Evolutionary conservation across 2,329 filamentous ascomycete genomes (phyloP), one percentile per base, ranked within the genome.

Genomic region (Myrmaecium sp.): DNA sequence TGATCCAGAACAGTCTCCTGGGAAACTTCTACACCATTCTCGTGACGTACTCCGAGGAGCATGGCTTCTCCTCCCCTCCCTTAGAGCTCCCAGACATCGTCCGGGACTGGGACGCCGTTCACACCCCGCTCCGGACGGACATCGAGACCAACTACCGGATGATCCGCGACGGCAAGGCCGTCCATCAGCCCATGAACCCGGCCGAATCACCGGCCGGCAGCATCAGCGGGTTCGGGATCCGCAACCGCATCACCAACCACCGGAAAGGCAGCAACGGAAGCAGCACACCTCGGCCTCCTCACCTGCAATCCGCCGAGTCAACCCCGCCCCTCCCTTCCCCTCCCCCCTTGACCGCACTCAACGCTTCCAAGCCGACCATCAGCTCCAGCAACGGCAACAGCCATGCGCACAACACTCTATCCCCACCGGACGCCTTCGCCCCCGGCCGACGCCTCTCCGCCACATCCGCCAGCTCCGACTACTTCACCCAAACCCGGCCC

Each of bases 21-120:
- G 80, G 72, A 0, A 63, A 83, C 33, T 72, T 81, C 38, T 89
- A 89, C 51, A 89, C 80, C 1, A 62, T 71, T 4, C 55, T 86
- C 5, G 72, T 83, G 44, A 69, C 66, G 30, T 89, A 76, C 49
- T 81, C 74, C 37, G 61, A 72, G 37, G 66, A 75, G 16, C 61
- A 72, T 37, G 60, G 66, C 4, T 74, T 83, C 39, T 74, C 75
- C 0, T 75, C 74, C 23, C 75, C 78, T 1, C 63, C 79, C 7
- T 74, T 78, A 3, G 65, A 74, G 10, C 74, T 83, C 58, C 69
- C 74, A 14, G 66, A 77, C 26, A 69, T 89, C 5, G 59, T 83
- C 30, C 58, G 66, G 4, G 51, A 60, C 22, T 89, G 75, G 71
- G 65, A 75, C 26, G 51, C 52, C 3, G 61, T 62, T 31, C 79